Conservation (phyloP, 495 filamentous ascomycete genomes). For the Beverwykella pulmonaria region DNA sequence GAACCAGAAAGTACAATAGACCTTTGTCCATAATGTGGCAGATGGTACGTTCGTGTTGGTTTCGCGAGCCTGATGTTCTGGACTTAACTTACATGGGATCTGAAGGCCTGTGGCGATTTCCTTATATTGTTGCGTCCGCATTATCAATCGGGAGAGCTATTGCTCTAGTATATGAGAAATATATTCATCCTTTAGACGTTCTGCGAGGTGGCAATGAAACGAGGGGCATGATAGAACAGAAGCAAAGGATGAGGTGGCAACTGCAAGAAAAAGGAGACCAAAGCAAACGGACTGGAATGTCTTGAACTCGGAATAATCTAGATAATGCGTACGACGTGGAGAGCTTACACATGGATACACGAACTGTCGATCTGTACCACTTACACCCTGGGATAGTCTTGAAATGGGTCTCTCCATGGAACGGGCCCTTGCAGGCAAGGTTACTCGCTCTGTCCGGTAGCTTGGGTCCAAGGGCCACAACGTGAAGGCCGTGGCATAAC, state of each 20-base stretch:
- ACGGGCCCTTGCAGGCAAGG: constrained; percentile 12
- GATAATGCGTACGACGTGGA: background rate
- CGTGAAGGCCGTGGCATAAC: background rate
- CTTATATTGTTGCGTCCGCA: too few relatives aligned
- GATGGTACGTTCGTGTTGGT: too few relatives aligned
- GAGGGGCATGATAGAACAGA: background rate
- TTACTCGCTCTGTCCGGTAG: background rate
- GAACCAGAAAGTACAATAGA: too few relatives aligned
- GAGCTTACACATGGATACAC: background rate
- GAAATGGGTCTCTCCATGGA: too few relatives aligned
- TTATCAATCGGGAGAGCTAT: too few relatives aligned
- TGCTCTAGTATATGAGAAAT: too few relatives aligned
- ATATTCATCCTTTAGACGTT: too few relatives aligned
- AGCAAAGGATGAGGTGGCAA: background rate
- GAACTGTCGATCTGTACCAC: constrained; percentile 7
- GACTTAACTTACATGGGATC: too few relatives aligned
- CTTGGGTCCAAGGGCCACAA: background rate
- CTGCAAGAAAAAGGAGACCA: background rate
- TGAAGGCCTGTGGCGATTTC: too few relatives aligned
- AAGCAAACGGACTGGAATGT: background rate
- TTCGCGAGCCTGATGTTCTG: too few relatives aligned
- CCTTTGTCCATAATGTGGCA: too few relatives aligned
- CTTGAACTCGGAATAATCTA: background rate
- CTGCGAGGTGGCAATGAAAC: background rate
- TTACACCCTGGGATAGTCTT: background rate